Evolutionary conservation across 371 early-diverging fungal species (phyloP).

Genomic region (Mucor lusitanicus): DNA sequence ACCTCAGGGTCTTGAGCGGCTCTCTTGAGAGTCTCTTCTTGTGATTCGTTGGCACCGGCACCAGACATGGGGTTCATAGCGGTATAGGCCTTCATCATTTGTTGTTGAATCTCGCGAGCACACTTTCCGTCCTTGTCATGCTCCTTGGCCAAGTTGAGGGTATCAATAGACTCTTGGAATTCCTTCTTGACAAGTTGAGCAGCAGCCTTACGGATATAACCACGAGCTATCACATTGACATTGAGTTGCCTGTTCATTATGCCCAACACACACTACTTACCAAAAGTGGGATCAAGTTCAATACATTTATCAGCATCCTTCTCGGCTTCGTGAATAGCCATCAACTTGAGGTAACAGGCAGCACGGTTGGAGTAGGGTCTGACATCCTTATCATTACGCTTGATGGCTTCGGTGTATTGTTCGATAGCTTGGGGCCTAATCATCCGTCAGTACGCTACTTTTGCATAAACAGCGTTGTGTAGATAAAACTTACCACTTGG

Average conservation of each 20-base stretch:
- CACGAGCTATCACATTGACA: slow-evolving; percentile 86
- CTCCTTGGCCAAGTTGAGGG: slow-evolving; percentile 76
- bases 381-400: slow-evolving; percentile 91
- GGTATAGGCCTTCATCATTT: slow-evolving; percentile 73
- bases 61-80: slow-evolving; percentile 72
- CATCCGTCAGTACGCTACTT: background rate
- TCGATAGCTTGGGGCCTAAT: slow-evolving; percentile 83
- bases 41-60: slow-evolving; percentile 51
- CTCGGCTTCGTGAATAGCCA: slow-evolving; percentile 92
- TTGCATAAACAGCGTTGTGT: background rate
- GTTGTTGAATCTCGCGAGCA: slow-evolving; percentile 79
- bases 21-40: slow-evolving; percentile 80
- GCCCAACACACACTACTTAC: slow-evolving; percentile 31
- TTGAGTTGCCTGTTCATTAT: background rate
- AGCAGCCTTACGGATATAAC: slow-evolving; percentile 97
- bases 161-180: slow-evolving; percentile 81
- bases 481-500: slow-evolving; percentile 57
- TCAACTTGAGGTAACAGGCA: slow-evolving; percentile 93
- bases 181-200: slow-evolving; percentile 89
- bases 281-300: slow-evolving; percentile 83
- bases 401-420: slow-evolving; percentile 96
- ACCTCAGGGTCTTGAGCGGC: slow-evolving; percentile 95
- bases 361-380: slow-evolving; percentile 96
- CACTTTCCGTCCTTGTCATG: slow-evolving; percentile 86
- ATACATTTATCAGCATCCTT: slow-evolving; percentile 95